Evolutionary conservation across 2,329 filamentous ascomycete genomes (phyloP).

Genomic region (Aspergillus felis): DNA sequence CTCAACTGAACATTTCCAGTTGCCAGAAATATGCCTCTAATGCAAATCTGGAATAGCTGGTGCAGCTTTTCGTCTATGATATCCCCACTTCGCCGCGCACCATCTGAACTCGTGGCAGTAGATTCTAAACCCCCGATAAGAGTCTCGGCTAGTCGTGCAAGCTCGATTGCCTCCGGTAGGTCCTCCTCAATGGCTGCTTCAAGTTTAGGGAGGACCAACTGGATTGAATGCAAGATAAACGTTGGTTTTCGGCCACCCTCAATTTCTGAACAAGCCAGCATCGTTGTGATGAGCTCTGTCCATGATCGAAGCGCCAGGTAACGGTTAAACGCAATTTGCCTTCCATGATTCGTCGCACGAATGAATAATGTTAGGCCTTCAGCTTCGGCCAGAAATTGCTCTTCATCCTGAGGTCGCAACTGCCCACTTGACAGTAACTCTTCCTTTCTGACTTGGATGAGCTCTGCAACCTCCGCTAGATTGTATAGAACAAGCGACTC

Average conservation of each 20-base stretch:
- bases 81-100: constrained; percentile 53
- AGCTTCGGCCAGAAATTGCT: constrained; percentile 38
- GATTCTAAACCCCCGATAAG: constrained; percentile 45
- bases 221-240: constrained; percentile 80
- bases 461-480: constrained; percentile 65
- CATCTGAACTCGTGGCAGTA: constrained; percentile 34
- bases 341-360: constrained; percentile 38
- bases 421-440: constrained; percentile 38
- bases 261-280: constrained; percentile 78
- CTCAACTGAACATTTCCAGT: constrained; percentile 68
- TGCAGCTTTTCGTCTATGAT: constrained; percentile 84
- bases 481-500: constrained; percentile 56
- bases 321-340: constrained; percentile 43
- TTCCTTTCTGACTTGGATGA: constrained; percentile 56
- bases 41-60: constrained; percentile 82
- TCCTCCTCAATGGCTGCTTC: constrained; percentile 71
- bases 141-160: constrained; percentile 73
- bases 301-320: constrained; percentile 73
- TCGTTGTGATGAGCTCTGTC: constrained; percentile 78
- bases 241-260: constrained; percentile 66
- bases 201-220: constrained; percentile 82
- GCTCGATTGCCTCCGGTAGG: constrained; percentile 65
- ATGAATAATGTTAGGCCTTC: constrained; percentile 36
- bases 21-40: constrained; percentile 73
- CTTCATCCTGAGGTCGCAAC: constrained; percentile 42